Conservation (phyloP, 306 rosid species). For the Fagus sylvatica region DNA sequence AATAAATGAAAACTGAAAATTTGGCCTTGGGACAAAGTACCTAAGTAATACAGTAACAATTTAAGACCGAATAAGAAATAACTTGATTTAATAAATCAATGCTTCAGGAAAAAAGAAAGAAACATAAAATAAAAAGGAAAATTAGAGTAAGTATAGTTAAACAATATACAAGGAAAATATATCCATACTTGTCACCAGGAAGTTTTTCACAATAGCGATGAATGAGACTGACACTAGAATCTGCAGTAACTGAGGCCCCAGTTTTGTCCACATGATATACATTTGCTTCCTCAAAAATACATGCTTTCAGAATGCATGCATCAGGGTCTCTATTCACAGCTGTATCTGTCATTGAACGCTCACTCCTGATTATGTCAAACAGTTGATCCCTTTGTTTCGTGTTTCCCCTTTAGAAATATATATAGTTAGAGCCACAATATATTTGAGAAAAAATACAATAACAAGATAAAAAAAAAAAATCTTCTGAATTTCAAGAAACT, state of each 20-base stretch:
- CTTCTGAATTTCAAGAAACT: conserved; percentile 3
- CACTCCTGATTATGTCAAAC: conserved; percentile 72
- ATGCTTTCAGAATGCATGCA: conserved; percentile 34
- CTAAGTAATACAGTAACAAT: conserved; percentile 41
- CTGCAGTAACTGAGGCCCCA: conserved; percentile 71
- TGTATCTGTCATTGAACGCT: conserved; percentile 68
- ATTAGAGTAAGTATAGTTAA: background rate
- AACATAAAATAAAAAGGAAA: conserved; percentile 8
- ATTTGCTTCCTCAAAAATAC: conserved; percentile 32
- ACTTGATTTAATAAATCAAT: conserved; percentile 1
- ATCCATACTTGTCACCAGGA: conserved; percentile 63
- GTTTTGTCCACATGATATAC: conserved; percentile 63
- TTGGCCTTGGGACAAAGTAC: conserved; percentile 60
- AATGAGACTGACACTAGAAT: conserved; percentile 64
- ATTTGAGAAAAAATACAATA: background rate
- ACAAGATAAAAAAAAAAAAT: background rate
- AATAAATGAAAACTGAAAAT: conserved; percentile 36
- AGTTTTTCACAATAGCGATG: conserved; percentile 71
- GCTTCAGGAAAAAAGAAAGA: conserved; percentile 21
- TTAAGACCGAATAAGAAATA: conserved; percentile 13
- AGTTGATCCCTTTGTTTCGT: conserved; percentile 68
- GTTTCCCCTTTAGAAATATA: conserved; percentile 63
- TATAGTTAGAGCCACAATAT: background rate
- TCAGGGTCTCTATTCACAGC: conserved; percentile 54
- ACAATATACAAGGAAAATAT: conserved; percentile 5